Evolutionary conservation across 2,329 filamentous ascomycete genomes (phyloP).

Genomic region (Endocalyx cinctus): DNA sequence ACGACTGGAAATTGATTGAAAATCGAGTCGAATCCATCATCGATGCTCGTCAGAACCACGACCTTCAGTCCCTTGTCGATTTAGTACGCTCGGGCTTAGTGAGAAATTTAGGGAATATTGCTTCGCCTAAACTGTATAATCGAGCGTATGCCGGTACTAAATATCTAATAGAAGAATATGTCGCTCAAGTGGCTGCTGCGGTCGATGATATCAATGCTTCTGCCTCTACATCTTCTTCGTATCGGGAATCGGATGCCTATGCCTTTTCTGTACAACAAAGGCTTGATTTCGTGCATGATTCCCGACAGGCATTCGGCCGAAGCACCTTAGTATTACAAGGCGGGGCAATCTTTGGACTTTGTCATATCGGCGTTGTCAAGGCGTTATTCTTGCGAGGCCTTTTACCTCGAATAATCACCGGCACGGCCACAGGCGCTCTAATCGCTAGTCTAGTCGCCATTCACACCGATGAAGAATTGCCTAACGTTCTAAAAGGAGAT

Average conservation of each 20-base stretch:
- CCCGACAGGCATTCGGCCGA: slow-evolving; percentile 80
- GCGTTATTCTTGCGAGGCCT: slow-evolving; percentile 76
- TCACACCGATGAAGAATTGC: slow-evolving; percentile 80
- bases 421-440: slow-evolving; percentile 83
- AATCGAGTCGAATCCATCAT: slow-evolving; percentile 69
- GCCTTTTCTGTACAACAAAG: slow-evolving; percentile 69
- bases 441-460: slow-evolving; percentile 85
- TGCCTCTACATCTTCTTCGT: slow-evolving; percentile 12
- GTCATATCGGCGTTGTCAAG: slow-evolving; percentile 86
- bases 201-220: slow-evolving; percentile 66
- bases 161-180: slow-evolving; percentile 84
- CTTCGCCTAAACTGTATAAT: slow-evolving; percentile 75
- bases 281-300: slow-evolving; percentile 81
- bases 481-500: slow-evolving; percentile 69
- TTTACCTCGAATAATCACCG: slow-evolving; percentile 84
- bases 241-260: slow-evolving; percentile 17
- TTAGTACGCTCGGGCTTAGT: slow-evolving; percentile 74
- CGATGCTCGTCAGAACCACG: slow-evolving; percentile 62
- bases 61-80: slow-evolving; percentile 72
- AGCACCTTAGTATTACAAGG: slow-evolving; percentile 84
- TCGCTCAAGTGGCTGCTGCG: slow-evolving; percentile 75
- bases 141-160: slow-evolving; percentile 86
- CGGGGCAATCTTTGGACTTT: slow-evolving; percentile 86
- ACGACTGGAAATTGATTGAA: slow-evolving; percentile 81
- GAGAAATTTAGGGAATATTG: slow-evolving; percentile 89